A percentile compares a stretch with the other conserved stretches of the same genome.
Conservation (phyloP, 257 asterid species). For the Echites panduratus region DNA sequence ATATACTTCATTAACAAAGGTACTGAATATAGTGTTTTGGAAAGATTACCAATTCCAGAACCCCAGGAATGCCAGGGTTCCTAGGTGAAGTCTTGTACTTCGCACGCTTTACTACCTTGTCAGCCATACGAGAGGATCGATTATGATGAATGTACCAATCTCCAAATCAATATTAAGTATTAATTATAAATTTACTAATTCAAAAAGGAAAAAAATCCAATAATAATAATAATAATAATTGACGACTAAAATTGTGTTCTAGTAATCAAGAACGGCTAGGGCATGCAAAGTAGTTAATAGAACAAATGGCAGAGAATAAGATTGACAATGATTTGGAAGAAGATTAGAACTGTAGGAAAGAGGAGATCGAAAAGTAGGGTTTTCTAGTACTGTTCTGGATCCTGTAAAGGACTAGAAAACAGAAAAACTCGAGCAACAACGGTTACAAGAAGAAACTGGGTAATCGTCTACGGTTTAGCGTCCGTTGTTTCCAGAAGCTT, state of each 20-base stretch:
- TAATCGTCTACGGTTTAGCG: background rate
- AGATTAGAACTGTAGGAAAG: background rate
- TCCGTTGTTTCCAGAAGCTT: background rate
- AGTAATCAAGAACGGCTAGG: too few relatives aligned
- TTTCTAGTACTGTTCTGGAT: too few relatives aligned
- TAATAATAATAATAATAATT: too few relatives aligned
- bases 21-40: conserved; percentile 12
- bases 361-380: background rate
- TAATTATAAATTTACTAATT: background rate
- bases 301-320: background rate
- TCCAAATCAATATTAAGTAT: background rate
- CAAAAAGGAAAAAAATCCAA: background rate
- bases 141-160: background rate
- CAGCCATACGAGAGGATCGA: conserved; percentile 47
- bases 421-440: too few relatives aligned
- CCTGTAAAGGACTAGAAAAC: background rate
- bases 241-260: too few relatives aligned
- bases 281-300: background rate
- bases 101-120: conserved; percentile 63
- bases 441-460: background rate
- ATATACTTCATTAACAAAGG: too few relatives aligned
- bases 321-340: background rate
- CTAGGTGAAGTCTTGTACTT: conserved; percentile 62
- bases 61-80: conserved; percentile 76
- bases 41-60: conserved; percentile 58